Evolutionary conservation across 768 basidiomycete species (phyloP).

Genomic region (Tubosaeta sp.): DNA sequence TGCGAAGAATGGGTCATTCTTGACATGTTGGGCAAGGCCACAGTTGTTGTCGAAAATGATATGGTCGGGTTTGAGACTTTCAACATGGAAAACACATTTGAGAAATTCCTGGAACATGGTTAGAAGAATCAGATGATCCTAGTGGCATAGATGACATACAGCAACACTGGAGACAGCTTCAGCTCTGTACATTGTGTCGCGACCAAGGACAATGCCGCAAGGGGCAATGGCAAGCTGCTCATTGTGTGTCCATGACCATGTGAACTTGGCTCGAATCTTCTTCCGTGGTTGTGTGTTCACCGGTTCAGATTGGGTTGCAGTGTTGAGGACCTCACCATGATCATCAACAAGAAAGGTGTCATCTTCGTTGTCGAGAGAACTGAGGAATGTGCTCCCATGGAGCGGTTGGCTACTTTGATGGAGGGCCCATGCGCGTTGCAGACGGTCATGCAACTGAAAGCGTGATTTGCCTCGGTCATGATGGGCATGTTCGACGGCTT

Average conservation of each 20-base stretch:
- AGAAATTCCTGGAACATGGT: constrained; percentile 10
- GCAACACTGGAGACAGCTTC: constrained; percentile 1
- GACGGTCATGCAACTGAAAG: constrained; percentile 1
- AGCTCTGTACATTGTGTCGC: not conserved
- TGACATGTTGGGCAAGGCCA: constrained; percentile 1
- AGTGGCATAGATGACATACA: not conserved
- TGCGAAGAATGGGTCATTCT: constrained; percentile 3
- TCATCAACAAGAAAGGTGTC: not conserved
- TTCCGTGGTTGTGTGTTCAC: not conserved
- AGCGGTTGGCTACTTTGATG: too few species aligned
- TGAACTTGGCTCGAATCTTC: not conserved
- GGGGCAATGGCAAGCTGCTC: constrained; percentile 1
- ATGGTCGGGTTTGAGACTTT: constrained; percentile 1
- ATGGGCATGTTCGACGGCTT: not conserved
- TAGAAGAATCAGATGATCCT: too few species aligned
- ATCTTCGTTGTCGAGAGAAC: not conserved
- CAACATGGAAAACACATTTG: not conserved
- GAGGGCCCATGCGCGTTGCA: not conserved
- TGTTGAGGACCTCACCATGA: too few species aligned
- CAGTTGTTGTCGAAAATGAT: constrained; percentile 11
- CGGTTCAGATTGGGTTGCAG: too few species aligned
- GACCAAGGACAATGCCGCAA: not conserved
- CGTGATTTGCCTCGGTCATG: not conserved
- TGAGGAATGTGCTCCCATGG: too few species aligned
- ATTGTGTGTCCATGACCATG: not conserved